Evolutionary conservation across 345 rosid genomes (phyloP), one percentile per base, ranked within the genome.

Genomic region (Isatis tinctoria): DNA sequence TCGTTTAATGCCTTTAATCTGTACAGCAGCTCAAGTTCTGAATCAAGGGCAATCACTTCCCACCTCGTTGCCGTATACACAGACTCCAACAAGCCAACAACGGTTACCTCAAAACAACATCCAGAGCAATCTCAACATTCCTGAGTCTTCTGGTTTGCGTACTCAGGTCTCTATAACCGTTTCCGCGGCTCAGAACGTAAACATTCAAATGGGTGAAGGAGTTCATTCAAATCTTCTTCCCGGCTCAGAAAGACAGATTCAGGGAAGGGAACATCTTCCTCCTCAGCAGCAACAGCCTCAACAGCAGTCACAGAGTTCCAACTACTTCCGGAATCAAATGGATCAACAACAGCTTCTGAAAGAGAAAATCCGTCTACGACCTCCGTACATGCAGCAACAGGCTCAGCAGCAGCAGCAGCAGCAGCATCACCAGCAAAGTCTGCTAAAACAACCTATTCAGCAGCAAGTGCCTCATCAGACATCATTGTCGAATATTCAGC

Each of bases 391-490:
- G 52, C 90, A 81, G 60, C 88, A 79, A 72, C 87, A 60, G 30
- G 4, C 40, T 64, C 73, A 56, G 17, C 16, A 52, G 4, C 76
- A 72, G 26, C 76, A 80, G 59, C 86, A 81, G 32, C 32, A 30
- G 37, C n/a, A n/a, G n/a, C n/a, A n/a, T n/a, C 80, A 79, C 44
- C 49, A 87, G 68, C 89, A 80, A 83, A 75, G 84, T 76, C 63
- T 51, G 22, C 40, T 83, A 32, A 65, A 84, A 54, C 96, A 82
- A 58, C 61, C 84, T 26, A 57, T 45, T 71, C 92, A 83, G 64
- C 82, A 88, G 78, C 94, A 83, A 62, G 68, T 87, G 67, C 40
- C 87, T 74, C 93, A 90, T 80, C 91, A 83, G 69, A 63, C 87
- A 62, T 62, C 85, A 68, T 79, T 90, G 20, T 76, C 90, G 45